These are phyloP conservation scores for Acacia melanoxylon DNA, from an alignment of 306 rosid genomes.

Conservation along the genomic window DNA sequence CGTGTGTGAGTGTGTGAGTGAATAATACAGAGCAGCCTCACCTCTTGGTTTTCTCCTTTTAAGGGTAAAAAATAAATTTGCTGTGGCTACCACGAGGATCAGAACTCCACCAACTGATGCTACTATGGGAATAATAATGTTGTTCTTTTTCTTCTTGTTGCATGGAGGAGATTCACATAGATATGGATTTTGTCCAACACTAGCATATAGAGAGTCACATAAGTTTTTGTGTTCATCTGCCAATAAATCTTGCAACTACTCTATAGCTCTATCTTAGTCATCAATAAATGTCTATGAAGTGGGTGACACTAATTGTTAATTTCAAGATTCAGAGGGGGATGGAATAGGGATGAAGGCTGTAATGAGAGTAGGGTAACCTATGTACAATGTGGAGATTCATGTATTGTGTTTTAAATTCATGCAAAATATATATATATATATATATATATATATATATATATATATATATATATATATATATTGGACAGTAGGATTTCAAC, in stretches of 20 bases:
- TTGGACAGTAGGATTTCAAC: not conserved
- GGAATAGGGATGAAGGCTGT: too few species aligned
- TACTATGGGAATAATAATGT: conserved; percentile 25
- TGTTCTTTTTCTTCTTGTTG: conserved; percentile 12
- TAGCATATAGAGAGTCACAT: conserved; percentile 23
- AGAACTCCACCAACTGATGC: conserved; percentile 42
- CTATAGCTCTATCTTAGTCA: not conserved
- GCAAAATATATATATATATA: not conserved
- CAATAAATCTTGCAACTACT: not conserved
- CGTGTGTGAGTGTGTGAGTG: not conserved
- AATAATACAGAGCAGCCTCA: not conserved
- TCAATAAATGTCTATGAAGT: not conserved
- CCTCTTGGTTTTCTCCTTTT: conserved; percentile 33
- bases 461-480: not conserved
- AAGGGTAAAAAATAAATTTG: conserved; percentile 10
- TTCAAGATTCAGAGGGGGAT: too few species aligned
- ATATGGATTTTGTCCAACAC: conserved; percentile 41
- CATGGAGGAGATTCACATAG: conserved; percentile 35
- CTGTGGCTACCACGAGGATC: conserved; percentile 17
- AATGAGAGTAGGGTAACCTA: not conserved
- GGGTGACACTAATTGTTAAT: not conserved
- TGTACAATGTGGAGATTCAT: not conserved
- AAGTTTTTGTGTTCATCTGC: not conserved
- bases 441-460: not conserved
- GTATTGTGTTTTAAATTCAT: not conserved